Percentiles rank a stretch among this genome's conserved stretches.
These are phyloP conservation scores for Coniochaeta sp. DNA, from an alignment of 2,329 filamentous ascomycete species.

Conservation along the genomic window DNA sequence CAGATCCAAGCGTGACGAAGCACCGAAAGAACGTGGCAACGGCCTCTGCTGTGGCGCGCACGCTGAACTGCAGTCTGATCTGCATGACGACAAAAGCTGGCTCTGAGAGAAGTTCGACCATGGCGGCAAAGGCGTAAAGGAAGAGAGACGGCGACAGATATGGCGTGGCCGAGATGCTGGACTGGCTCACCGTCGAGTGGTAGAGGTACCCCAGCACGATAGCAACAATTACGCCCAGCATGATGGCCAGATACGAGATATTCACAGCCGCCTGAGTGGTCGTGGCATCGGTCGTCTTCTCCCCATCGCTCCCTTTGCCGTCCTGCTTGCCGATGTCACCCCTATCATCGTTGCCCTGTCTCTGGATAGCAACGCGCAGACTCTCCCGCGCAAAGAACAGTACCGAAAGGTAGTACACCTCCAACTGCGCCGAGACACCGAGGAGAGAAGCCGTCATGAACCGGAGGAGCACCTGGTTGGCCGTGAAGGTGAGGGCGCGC, in stretches of 20 bases:
- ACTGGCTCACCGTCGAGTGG: constrained; percentile 40
- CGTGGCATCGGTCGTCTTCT: constrained; percentile 15
- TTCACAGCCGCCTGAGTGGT: constrained; percentile 75
- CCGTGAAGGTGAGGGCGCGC: constrained; percentile 80
- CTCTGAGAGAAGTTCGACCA: constrained; percentile 76
- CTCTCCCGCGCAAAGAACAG: constrained; percentile 92
- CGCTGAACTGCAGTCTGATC: constrained; percentile 70
- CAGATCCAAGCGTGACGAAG: constrained; percentile 62
- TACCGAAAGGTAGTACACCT: constrained; percentile 88
- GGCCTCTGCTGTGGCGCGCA: constrained; percentile 78
- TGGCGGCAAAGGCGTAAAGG: constrained; percentile 48
- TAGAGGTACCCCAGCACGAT: constrained; percentile 62
- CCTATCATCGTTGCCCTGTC: constrained; percentile 48
- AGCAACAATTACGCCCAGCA: constrained; percentile 60
- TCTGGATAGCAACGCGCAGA: constrained; percentile 82
- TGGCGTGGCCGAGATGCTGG: constrained; percentile 49
- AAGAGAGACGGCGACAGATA: constrained; percentile 51
- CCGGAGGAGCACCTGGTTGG: constrained; percentile 86
- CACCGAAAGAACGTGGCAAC: constrained; percentile 73
- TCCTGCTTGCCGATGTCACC: constrained; percentile 7
- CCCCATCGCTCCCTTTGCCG: constrained; percentile 12
- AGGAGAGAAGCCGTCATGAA: constrained; percentile 80
- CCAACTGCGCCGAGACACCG: constrained; percentile 81
- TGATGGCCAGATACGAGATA: constrained; percentile 71
- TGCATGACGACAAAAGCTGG: constrained; percentile 87